Conservation (phyloP, 2,329 filamentous ascomycete species). For the Fonsecaea multimorphosa region DNA sequence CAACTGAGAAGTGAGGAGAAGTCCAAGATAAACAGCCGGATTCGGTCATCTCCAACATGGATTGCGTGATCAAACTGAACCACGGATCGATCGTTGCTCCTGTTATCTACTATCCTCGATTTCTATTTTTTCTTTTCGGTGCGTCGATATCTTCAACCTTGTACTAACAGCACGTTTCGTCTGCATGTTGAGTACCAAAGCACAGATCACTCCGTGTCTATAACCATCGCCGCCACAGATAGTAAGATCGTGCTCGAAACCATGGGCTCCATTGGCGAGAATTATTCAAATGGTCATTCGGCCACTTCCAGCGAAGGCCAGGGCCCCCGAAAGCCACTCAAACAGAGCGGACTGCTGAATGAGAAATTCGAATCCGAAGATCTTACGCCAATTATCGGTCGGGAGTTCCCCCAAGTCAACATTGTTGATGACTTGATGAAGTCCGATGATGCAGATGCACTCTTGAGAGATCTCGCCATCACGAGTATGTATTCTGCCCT, state of each 20-base stretch:
- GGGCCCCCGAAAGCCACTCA: conserved; percentile 42
- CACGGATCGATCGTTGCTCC: neutral
- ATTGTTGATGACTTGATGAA: conserved; percentile 61
- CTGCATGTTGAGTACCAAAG: neutral
- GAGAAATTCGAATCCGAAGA: conserved; percentile 54
- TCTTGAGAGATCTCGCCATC: conserved; percentile 71
- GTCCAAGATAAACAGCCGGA: neutral
- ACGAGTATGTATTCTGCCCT: conserved; percentile 57
- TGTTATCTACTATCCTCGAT: neutral
- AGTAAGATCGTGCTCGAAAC: neutral
- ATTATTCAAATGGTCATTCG: conserved; percentile 9
- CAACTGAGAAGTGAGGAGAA: neutral
- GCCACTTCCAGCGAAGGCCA: conserved; percentile 2
- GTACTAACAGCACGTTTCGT: neutral
- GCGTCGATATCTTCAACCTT: neutral
- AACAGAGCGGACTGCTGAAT: conserved; percentile 51
- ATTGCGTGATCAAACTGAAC: conserved; percentile 3
- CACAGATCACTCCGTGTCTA: neutral
- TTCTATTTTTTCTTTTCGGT: neutral
- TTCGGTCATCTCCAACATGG: conserved; percentile 5
- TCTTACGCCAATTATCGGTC: conserved; percentile 59
- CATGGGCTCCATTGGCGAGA: conserved; percentile 19
- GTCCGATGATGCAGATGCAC: conserved; percentile 66
- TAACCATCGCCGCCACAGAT: neutral
- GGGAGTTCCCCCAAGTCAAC: conserved; percentile 53